Evolutionary conservation across 169 alveolate species (phyloP).

Genomic region (Theileria annulata): DNA sequence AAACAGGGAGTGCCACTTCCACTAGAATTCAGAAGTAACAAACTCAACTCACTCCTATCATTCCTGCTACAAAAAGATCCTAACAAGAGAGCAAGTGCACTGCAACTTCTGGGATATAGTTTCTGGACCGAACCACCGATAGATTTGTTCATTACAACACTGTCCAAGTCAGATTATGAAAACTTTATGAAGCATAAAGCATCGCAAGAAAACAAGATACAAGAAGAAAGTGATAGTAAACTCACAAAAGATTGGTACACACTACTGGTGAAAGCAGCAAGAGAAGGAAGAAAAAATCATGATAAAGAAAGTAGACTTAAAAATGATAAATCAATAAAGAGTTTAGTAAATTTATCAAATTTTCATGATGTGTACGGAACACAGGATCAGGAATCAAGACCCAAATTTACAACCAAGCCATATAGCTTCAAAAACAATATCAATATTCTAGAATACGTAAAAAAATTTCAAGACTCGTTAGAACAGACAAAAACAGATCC

Average conservation of each 20-base stretch:
- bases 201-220: conserved; percentile 9
- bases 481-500: not conserved
- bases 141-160: conserved; percentile 59
- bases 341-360: conserved; percentile 11
- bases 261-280: conserved; percentile 22
- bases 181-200: conserved; percentile 12
- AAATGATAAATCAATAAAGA: conserved; percentile 9
- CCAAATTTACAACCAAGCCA: not conserved
- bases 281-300: not conserved
- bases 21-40: conserved; percentile 58
- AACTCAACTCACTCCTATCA: conserved; percentile 64
- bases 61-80: conserved; percentile 72
- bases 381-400: not conserved
- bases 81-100: conserved; percentile 74
- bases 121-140: conserved; percentile 66
- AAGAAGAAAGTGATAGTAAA: conserved; percentile 11
- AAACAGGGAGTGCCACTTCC: conserved; percentile 78
- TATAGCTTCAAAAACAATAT: not conserved
- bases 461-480: conserved; percentile 11
- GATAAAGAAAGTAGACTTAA: not conserved
- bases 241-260: conserved; percentile 21
- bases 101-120: conserved; percentile 71
- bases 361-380: conserved; percentile 10
- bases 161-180: conserved; percentile 33
- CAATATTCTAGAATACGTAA: conserved; percentile 7